Evolutionary conservation across 164 flowering plant species (phyloP), one percentile per base, ranked within the genome.

Genomic region (Cinnamomum chago): DNA sequence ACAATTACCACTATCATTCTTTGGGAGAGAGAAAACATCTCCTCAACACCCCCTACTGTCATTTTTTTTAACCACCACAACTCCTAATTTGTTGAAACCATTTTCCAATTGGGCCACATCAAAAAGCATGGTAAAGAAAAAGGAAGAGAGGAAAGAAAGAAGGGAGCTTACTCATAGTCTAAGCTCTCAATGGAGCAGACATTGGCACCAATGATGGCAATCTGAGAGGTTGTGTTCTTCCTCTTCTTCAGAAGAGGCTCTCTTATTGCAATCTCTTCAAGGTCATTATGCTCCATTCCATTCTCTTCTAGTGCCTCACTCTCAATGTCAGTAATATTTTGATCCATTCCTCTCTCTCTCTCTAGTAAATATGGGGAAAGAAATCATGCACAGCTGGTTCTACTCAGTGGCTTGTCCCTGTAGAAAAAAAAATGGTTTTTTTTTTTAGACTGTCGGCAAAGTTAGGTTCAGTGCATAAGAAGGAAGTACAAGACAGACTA

Each of bases 191-290:
- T 88, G 22, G 91, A 85, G 72, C 81, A 88, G 73, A 83, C 82
- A 60, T 90, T 91, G 51, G 97, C 82, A 60, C 97, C 97, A 75
- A 91, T 83, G 71, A 91, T 85, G 62, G 97, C 97, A 65, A 88
- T 83, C 82, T 91, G 97, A 4, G 97, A 91, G 17, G 74, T 85
- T 75, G 89, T 90, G 70, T 60, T 76, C 72, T 88, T 83, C 27
- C 77, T 82, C 74, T 64, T 81, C 62, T 87, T 74, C 18, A 91
- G 75, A 22, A 91, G 75, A 17, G 92, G 94, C 80, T 86, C 85
- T 72, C 82, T 79, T 30, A 70, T 23, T 28, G 69, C 14, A 1
- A 4, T 18, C 50, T 30, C 18, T 9, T 67, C 50, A 28, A 28
- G 18, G 6, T 67, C 69, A 17, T 17, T 3, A 2, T 17, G n/a